A percentile compares a stretch with the other conserved stretches of the same genome.
Evolutionary conservation across 164 flowering plant genomes (phyloP).

Genomic region (Umbellularia californica): DNA sequence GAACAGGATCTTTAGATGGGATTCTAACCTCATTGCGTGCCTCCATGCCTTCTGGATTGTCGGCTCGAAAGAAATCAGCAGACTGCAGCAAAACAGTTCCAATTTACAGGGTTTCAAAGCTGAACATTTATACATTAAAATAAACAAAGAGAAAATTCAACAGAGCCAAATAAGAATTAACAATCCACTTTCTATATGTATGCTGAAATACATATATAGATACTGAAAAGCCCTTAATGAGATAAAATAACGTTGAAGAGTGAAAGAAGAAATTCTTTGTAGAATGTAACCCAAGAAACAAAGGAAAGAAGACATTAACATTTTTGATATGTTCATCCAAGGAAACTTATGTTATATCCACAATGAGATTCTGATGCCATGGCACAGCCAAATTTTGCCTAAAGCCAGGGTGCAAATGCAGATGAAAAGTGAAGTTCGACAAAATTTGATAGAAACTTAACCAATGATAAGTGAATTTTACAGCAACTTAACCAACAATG

Average conservation of each 20-base stretch:
- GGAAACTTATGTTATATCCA: too few species aligned
- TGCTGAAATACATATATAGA: background rate
- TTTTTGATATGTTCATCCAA: background rate
- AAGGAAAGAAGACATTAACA: background rate
- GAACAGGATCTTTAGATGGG: background rate
- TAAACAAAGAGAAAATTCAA: too few species aligned
- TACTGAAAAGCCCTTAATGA: too few species aligned
- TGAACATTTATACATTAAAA: background rate
- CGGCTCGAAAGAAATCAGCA: constrained; percentile 97
- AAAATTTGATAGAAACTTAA: too few species aligned
- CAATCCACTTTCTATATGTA: background rate
- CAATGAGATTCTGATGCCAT: background rate
- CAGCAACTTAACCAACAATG: too few species aligned
- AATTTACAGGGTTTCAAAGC: background rate
- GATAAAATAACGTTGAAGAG: too few species aligned
- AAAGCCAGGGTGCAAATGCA: too few species aligned
- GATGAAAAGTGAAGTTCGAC: too few species aligned
- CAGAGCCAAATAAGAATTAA: background rate
- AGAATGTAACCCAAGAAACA: background rate
- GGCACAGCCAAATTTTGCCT: too few species aligned
- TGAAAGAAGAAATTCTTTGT: too few species aligned
- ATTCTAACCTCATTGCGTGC: constrained; percentile 90
- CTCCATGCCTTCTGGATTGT: constrained; percentile 95
- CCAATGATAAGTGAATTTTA: too few species aligned
- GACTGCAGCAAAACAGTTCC: constrained; percentile 43